Percentiles rank a stretch among this genome's conserved stretches.
phyloP scores from a whole-genome alignment of 2,329 filamentous ascomycete species.

The Cladosporium halotolerans region DNA sequence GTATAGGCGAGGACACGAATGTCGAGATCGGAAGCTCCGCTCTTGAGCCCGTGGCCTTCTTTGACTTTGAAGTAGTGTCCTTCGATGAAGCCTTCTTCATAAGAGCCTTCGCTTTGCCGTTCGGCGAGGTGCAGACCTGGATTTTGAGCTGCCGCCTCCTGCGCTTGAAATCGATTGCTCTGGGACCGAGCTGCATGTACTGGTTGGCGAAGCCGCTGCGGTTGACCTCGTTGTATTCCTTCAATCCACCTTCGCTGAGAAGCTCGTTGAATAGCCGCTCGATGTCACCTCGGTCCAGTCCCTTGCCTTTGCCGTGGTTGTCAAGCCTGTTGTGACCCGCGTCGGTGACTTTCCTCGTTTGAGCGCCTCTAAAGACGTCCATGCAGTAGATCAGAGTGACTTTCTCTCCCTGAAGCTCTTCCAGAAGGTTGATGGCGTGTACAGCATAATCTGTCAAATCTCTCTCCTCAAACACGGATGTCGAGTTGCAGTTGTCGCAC shows the following conservation, averaged over 20 bases:
- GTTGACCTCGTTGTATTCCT: conserved; percentile 49
- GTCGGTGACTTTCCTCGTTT: conserved; percentile 52
- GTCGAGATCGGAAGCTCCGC: conserved; percentile 49
- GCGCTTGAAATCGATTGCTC: conserved; percentile 40
- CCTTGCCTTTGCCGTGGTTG: conserved; percentile 62
- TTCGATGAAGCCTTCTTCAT: conserved; percentile 11
- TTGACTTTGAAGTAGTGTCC: conserved; percentile 13
- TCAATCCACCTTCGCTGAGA: conserved; percentile 64
- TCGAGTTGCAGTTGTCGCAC: conserved; percentile 86
- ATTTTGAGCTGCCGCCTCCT: conserved; percentile 45
- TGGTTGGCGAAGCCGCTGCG: conserved; percentile 61
- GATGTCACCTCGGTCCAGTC: conserved; percentile 67
- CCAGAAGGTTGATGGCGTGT: conserved; percentile 63
- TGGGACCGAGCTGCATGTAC: conserved; percentile 55
- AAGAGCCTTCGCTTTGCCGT: neutral
- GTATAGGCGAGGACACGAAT: conserved; percentile 59
- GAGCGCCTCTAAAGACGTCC: conserved; percentile 73
- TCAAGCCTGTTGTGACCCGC: conserved; percentile 46
- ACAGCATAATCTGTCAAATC: conserved; percentile 74
- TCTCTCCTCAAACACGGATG: conserved; percentile 60
- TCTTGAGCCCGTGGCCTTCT: conserved; percentile 17
- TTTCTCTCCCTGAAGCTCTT: conserved; percentile 48
- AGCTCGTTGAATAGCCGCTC: conserved; percentile 79
- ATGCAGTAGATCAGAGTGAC: conserved; percentile 74
- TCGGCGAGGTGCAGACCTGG: conserved; percentile 40